phyloP scores from a whole-genome alignment of 441 rosid genomes.

The Adansonia madagascariensis region DNA sequence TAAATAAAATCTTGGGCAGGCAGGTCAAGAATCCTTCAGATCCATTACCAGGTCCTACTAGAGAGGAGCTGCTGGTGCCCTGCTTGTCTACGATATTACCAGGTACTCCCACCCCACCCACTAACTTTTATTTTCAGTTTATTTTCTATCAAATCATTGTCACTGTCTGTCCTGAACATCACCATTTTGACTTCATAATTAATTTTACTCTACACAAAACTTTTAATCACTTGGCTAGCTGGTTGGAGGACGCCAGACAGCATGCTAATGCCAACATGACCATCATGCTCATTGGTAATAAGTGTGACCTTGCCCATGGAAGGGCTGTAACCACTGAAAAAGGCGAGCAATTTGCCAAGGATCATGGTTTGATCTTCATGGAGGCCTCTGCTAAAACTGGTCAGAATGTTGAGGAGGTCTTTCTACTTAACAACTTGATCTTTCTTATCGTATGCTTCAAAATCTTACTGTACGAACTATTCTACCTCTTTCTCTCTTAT shows the following conservation, averaged over 20 bases:
- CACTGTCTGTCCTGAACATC: neutral
- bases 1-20: conserved; percentile 42
- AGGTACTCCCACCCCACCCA: conserved; percentile 40
- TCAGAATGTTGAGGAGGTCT: conserved; percentile 97
- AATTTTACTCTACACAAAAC: conserved; percentile 42
- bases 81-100: conserved; percentile 95
- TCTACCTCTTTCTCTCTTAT: neutral
- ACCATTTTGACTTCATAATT: neutral
- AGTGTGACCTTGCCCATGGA: conserved; percentile 95
- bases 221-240: conserved; percentile 94
- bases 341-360: conserved; percentile 96
- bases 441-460: neutral
- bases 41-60: conserved; percentile 96
- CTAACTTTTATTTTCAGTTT: no score
- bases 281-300: conserved; percentile 93
- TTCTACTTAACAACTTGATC: neutral
- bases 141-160: neutral
- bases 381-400: conserved; percentile 99
- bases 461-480: no score
- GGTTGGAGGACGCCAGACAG: conserved; percentile 99
- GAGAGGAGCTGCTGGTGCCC: conserved; percentile 97
- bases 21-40: conserved; percentile 98
- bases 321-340: conserved; percentile 94
- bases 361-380: conserved; percentile 95
- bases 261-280: conserved; percentile 99